A percentile compares a stretch with the other conserved stretches of the same genome.
Conservation (phyloP, 768 basidiomycete genomes). For the Coprinopsis cinerea region DNA sequence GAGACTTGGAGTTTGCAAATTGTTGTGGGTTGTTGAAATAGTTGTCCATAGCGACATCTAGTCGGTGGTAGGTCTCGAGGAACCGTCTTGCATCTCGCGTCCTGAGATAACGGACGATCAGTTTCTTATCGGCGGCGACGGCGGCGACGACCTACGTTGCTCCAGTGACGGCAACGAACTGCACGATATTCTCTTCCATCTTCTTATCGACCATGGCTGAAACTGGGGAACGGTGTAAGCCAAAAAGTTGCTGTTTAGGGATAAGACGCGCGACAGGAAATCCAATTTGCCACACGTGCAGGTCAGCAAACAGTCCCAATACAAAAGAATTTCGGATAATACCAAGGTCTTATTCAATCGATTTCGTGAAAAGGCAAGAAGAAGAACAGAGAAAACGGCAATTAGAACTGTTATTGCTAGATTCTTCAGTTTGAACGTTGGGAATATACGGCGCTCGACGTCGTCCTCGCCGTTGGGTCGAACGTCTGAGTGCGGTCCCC, state of each 20-base stretch:
- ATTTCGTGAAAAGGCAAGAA: background rate
- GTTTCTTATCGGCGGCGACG: conserved; percentile 24
- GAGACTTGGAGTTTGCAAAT: conserved; percentile 17
- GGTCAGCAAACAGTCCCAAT: background rate
- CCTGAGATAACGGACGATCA: conserved; percentile 22
- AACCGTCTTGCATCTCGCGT: conserved; percentile 59
- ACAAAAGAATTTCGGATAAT: background rate
- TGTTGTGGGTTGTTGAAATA: conserved; percentile 55
- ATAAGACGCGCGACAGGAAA: background rate
- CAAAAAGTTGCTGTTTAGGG: background rate
- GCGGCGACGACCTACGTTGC: conserved; percentile 48
- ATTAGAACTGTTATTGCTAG: background rate
- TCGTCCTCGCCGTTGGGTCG: background rate
- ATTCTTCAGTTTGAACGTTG: background rate
- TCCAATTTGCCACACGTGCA: background rate
- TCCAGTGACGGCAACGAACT: conserved; percentile 65
- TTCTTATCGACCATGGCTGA: conserved; percentile 34
- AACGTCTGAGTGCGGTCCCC: too few species aligned
- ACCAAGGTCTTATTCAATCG: background rate
- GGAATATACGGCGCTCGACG: background rate
- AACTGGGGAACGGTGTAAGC: background rate
- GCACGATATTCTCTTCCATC: conserved; percentile 44
- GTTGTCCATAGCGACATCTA: conserved; percentile 71
- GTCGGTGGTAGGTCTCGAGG: conserved; percentile 61
- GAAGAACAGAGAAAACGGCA: background rate